phyloP scores from a whole-genome alignment of 2,329 filamentous ascomycete species.

The Phaeoacremonium minimum region DNA sequence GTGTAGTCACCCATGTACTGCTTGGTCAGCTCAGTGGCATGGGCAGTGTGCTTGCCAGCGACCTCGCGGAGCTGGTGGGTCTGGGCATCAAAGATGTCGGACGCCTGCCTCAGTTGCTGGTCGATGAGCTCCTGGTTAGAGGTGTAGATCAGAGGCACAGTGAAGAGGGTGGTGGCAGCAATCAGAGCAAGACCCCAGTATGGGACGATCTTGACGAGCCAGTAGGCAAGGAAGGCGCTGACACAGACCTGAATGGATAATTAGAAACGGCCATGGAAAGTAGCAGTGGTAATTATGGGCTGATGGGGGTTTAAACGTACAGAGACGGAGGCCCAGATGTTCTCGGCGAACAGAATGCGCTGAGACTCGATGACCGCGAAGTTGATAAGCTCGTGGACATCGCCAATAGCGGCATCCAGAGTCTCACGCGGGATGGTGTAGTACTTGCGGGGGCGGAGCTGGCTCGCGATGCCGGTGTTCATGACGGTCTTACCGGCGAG shows the following conservation, averaged over 20 bases:
- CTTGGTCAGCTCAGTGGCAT: constrained; percentile 60
- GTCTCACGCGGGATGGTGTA: constrained; percentile 62
- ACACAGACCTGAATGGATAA: constrained; percentile 46
- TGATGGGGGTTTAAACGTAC: no score
- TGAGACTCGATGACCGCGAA: constrained; percentile 69
- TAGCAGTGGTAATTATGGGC: constrained; percentile 7
- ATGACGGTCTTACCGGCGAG: constrained; percentile 56
- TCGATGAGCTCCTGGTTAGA: constrained; percentile 69
- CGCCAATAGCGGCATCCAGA: constrained; percentile 56
- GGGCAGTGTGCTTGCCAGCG: constrained; percentile 60
- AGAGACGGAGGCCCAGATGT: constrained; percentile 52
- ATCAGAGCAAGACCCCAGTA: constrained; percentile 65
- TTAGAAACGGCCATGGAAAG: constrained; percentile 4
- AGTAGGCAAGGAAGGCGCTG: constrained; percentile 61
- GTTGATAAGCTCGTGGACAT: constrained; percentile 65
- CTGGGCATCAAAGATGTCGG: constrained; percentile 56
- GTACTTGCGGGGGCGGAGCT: constrained; percentile 64
- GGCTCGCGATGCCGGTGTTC: constrained; percentile 58
- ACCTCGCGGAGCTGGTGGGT: constrained; percentile 57
- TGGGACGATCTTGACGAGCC: constrained; percentile 64
- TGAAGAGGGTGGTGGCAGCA: constrained; percentile 54
- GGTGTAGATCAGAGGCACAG: constrained; percentile 60
- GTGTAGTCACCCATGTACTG: constrained; percentile 66
- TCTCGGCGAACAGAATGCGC: constrained; percentile 65
- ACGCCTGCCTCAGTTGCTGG: constrained; percentile 52